Conservation (phyloP, 805 yeast species). For the Cephaloascus albidus region DNA sequence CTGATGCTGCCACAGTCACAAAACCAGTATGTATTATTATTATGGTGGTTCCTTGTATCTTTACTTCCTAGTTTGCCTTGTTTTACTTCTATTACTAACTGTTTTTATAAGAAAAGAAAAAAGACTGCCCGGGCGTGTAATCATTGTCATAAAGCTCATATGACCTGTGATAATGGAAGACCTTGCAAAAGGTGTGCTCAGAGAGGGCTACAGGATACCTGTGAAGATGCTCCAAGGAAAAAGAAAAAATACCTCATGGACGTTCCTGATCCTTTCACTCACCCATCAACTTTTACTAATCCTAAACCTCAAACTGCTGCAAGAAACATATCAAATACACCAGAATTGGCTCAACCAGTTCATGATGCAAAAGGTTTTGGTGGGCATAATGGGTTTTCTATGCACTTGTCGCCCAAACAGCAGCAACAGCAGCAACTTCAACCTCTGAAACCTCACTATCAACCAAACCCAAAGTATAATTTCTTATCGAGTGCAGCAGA, state of each 20-base stretch:
- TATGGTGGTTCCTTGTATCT: too few relatives aligned
- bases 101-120: constrained; percentile 34
- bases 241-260: constrained; percentile 72
- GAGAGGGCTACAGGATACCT: constrained; percentile 57
- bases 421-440: neutral
- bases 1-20: neutral
- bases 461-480: constrained; percentile 19
- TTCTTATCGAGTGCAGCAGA: constrained; percentile 67
- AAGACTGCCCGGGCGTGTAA: constrained; percentile 85
- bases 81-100: too few relatives aligned
- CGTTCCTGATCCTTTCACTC: constrained; percentile 23
- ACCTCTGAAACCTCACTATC: neutral
- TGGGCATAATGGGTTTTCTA: neutral
- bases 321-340: neutral
- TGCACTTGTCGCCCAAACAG: constrained; percentile 1
- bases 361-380: neutral
- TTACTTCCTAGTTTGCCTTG: too few relatives aligned
- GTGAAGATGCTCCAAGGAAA: constrained; percentile 87
- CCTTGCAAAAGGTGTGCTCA: constrained; percentile 76
- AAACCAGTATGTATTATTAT: neutral
- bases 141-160: constrained; percentile 85
- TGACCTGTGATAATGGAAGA: constrained; percentile 80
- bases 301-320: neutral
- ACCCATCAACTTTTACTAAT: neutral
- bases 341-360: neutral